Percentiles rank a stretch among this genome's conserved stretches.
Evolutionary conservation across 1,284 basidiomycete species (phyloP).

Genomic region (Anthracocystis setariae): DNA sequence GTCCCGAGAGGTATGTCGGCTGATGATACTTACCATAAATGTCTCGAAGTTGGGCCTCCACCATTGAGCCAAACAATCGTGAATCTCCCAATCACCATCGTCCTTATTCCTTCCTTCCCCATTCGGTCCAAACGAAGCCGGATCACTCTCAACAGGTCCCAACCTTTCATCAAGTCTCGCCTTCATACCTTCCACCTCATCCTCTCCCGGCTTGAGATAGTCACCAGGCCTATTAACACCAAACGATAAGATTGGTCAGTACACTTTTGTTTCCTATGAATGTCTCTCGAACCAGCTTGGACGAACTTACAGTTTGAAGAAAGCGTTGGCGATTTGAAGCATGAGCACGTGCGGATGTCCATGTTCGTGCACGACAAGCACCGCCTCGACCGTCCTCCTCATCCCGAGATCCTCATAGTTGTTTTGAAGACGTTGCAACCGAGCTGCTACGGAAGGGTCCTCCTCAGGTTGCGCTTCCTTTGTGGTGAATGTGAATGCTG

Average conservation of each 20-base stretch:
- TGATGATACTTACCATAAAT: constrained; percentile 82
- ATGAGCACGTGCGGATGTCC: constrained; percentile 82
- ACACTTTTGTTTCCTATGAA: neutral
- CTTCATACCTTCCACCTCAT: constrained; percentile 88
- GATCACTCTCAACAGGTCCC: constrained; percentile 54
- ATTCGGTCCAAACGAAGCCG: constrained; percentile 52
- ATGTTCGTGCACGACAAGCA: constrained; percentile 85
- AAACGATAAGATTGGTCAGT: neutral
- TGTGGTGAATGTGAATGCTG: constrained; percentile 89
- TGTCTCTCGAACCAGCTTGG: neutral
- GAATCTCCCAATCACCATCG: constrained; percentile 89
- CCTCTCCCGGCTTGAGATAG: constrained; percentile 94
- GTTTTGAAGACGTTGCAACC: constrained; percentile 74
- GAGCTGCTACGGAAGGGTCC: constrained; percentile 84
- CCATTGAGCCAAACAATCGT: constrained; percentile 93
- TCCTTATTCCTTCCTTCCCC: constrained; percentile 75
- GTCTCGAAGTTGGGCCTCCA: constrained; percentile 97
- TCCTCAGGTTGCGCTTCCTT: constrained; percentile 96
- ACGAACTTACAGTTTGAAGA: constrained; percentile 88
- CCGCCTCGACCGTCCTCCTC: constrained; percentile 93
- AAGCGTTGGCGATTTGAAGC: constrained; percentile 97
- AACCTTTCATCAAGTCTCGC: constrained; percentile 82
- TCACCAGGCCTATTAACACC: constrained; percentile 81
- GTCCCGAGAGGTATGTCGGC: no score
- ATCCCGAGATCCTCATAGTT: constrained; percentile 96